phyloP scores from a whole-genome alignment of 164 flowering plant genomes.

The Nymphaea colorata region DNA sequence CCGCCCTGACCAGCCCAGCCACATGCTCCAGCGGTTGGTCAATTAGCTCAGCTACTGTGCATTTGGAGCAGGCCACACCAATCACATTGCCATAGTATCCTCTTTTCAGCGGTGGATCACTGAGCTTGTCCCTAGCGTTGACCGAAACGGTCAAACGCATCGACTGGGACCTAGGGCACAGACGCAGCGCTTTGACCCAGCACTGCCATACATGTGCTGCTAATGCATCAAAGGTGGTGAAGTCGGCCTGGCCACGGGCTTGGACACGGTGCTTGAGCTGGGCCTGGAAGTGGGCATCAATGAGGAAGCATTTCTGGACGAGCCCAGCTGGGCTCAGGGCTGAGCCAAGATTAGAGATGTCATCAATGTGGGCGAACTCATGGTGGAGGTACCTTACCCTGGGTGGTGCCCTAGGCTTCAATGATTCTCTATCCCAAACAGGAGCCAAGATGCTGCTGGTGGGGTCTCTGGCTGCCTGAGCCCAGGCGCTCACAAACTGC shows the following conservation, averaged over 20 bases:
- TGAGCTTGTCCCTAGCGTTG: slow-evolving; percentile 47
- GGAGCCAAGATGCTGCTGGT: slow-evolving; percentile 34
- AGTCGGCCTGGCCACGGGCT: slow-evolving; percentile 8
- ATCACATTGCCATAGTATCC: slow-evolving; percentile 81
- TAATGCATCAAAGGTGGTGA: slow-evolving; percentile 64
- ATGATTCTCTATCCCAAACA: slow-evolving; percentile 62
- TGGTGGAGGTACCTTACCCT: slow-evolving; percentile 34
- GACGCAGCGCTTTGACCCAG: slow-evolving; percentile 70
- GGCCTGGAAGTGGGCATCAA: slow-evolving; percentile 38
- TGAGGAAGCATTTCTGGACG: slow-evolving; percentile 50
- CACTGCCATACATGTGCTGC: slow-evolving; percentile 89
- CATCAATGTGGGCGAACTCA: slow-evolving; percentile 56
- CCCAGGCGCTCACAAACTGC: slow-evolving; percentile 80
- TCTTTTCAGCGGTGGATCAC: slow-evolving; percentile 29
- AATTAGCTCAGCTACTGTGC: slow-evolving; percentile 38
- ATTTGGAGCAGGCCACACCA: slow-evolving; percentile 55
- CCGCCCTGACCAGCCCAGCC: slow-evolving; percentile 34
- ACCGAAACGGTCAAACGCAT: slow-evolving; percentile 67
- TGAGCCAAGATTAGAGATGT: slow-evolving; percentile 40
- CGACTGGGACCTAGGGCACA: slow-evolving; percentile 40
- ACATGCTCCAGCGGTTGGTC: slow-evolving; percentile 24
- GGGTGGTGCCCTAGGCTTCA: slow-evolving; percentile 60
- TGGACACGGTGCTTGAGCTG: slow-evolving; percentile 35
- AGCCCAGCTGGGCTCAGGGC: slow-evolving; percentile 37
- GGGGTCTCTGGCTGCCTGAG: slow-evolving; percentile 45